Evolutionary conservation across 768 basidiomycete species (phyloP).

Genomic region (Lentinula sp.): DNA sequence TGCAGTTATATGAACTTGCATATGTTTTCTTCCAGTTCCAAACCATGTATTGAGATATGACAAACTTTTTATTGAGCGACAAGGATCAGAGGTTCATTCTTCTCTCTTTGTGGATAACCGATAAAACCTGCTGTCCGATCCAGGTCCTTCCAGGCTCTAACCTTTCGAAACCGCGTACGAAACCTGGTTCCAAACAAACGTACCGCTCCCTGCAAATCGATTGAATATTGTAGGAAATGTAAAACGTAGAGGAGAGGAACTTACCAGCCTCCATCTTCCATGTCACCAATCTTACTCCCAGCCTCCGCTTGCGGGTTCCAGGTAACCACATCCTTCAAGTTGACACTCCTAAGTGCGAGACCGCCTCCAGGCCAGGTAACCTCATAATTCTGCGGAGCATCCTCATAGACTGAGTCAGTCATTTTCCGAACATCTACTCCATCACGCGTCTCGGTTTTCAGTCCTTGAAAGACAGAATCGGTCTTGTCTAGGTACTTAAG

Average conservation of each 20-base stretch:
- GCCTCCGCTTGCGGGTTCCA: constrained; percentile 85
- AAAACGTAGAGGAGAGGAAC: constrained; percentile 13
- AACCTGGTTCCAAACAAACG: constrained; percentile 90
- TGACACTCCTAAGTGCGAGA: constrained; percentile 43
- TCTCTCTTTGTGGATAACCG: constrained; percentile 29
- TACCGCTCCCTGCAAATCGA: constrained; percentile 60
- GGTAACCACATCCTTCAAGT: constrained; percentile 77
- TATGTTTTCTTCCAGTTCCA: no score
- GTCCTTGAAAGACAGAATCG: constrained; percentile 45
- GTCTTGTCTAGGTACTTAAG: constrained; percentile 79
- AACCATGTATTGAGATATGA: no score
- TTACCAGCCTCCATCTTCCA: constrained; percentile 87
- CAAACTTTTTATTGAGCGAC: no score
- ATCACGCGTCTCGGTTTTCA: constrained; percentile 54
- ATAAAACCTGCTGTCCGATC: constrained; percentile 70
- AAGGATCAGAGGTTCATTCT: constrained; percentile 12
- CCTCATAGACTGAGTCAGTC: constrained; percentile 78
- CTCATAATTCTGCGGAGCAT: constrained; percentile 48
- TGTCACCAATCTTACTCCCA: constrained; percentile 76
- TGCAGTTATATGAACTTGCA: no score
- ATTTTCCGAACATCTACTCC: constrained; percentile 59
- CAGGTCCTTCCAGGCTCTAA: constrained; percentile 64
- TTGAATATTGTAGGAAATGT: neutral
- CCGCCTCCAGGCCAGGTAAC: constrained; percentile 56
- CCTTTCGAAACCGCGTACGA: constrained; percentile 64